Percentiles rank a stretch among this genome's conserved stretches.
These are phyloP conservation scores for Plenodomus lindquistii DNA, from an alignment of 2,329 filamentous ascomycete genomes.

Conservation along the genomic window DNA sequence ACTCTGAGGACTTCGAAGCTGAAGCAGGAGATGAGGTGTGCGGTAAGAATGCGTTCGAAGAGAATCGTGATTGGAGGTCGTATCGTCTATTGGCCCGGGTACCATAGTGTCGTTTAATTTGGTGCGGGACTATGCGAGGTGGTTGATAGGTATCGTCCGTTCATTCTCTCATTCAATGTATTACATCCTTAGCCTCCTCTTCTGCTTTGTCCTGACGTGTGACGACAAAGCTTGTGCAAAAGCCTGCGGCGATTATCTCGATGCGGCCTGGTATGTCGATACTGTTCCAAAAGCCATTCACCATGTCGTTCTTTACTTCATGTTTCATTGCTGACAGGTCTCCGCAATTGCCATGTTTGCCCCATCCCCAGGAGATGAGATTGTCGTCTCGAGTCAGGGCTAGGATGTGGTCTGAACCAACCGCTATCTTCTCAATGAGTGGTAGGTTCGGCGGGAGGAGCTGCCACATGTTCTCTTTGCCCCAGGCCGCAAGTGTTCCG, in stretches of 20 bases:
- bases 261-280: slow-evolving; percentile 28
- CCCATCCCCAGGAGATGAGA: slow-evolving; percentile 91
- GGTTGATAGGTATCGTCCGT: too few species aligned
- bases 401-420: slow-evolving; percentile 89
- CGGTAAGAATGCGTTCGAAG: too few species aligned
- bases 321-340: slow-evolving; percentile 14
- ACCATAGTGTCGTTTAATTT: too few species aligned
- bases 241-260: slow-evolving; percentile 27
- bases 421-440: slow-evolving; percentile 65
- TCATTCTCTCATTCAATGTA: too few species aligned
- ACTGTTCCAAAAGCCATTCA: slow-evolving; percentile 35
- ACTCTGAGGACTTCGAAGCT: too few species aligned
- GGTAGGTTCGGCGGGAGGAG: slow-evolving; percentile 68
- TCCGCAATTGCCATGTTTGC: slow-evolving; percentile 96
- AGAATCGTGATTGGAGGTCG: too few species aligned
- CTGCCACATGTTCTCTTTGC: slow-evolving; percentile 83
- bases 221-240: slow-evolving; percentile 36
- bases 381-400: slow-evolving; percentile 67
- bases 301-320: slow-evolving; percentile 31
- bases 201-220: slow-evolving; percentile 1
- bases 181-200: neutral
- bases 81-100: too few species aligned
- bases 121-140: too few species aligned
- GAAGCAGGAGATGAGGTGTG: too few species aligned
- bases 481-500: slow-evolving; percentile 72